A percentile compares a stretch with the other conserved stretches of the same genome.
These are phyloP conservation scores for Yarrowia phangngaensis DNA, from an alignment of 805 yeast genomes.

Conservation along the genomic window DNA sequence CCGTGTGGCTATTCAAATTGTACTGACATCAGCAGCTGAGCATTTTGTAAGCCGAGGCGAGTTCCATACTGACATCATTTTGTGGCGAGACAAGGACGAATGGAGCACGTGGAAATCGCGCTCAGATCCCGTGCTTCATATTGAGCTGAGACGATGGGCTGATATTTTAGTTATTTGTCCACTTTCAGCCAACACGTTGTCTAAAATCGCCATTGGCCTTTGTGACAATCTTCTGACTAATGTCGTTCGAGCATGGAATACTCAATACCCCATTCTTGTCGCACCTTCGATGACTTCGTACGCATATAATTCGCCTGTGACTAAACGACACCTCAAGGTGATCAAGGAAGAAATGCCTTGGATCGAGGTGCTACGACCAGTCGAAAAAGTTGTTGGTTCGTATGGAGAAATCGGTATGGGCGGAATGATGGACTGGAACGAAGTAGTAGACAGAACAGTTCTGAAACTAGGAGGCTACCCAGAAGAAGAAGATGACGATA, in stretches of 20 bases:
- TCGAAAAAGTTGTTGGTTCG: slow-evolving; percentile 85
- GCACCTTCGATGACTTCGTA: slow-evolving; percentile 97
- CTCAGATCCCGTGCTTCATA: slow-evolving; percentile 89
- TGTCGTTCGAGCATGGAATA: slow-evolving; percentile 93
- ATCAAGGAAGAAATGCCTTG: slow-evolving; percentile 90
- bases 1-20: slow-evolving; percentile 76
- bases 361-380: slow-evolving; percentile 90
- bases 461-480: slow-evolving; percentile 64
- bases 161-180: slow-evolving; percentile 93
- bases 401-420: slow-evolving; percentile 99
- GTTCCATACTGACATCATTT: slow-evolving; percentile 63
- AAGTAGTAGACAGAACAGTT: slow-evolving; percentile 80
- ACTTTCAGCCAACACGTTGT: slow-evolving; percentile 83
- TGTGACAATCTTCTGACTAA: slow-evolving; percentile 90
- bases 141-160: slow-evolving; percentile 95
- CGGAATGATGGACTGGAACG: slow-evolving; percentile 98
- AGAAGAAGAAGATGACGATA: slow-evolving; percentile 51
- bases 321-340: slow-evolving; percentile 73
- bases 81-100: slow-evolving; percentile 93
- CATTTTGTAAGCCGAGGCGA: slow-evolving; percentile 63
- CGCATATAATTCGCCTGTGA: slow-evolving; percentile 83
- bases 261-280: slow-evolving; percentile 76
- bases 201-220: slow-evolving; percentile 84
- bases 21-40: slow-evolving; percentile 80
- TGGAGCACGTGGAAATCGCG: slow-evolving; percentile 85